A percentile compares a stretch with the other conserved stretches of the same genome.
phyloP scores from a whole-genome alignment of 495 filamentous ascomycete genomes.

The Hypoxylon rickii region DNA sequence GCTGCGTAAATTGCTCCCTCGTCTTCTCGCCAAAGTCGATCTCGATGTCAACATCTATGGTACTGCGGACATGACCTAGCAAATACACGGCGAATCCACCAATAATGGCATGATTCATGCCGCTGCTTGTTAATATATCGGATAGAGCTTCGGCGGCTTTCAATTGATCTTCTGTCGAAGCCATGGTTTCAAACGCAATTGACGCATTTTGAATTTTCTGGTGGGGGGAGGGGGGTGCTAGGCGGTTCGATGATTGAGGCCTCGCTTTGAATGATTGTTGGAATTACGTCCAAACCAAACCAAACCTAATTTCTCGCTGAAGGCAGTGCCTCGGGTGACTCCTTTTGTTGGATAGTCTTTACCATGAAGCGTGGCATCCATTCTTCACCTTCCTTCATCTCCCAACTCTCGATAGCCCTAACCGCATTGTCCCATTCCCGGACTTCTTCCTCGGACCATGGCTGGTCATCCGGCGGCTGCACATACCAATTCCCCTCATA shows the following conservation, averaged over 20 bases:
- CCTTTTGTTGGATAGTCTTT: not conserved
- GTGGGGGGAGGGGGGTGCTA: too few relatives aligned
- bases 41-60: not conserved
- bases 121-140: not conserved
- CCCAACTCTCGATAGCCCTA: not conserved
- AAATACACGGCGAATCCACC: not conserved
- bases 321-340: conserved; percentile 3
- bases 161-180: not conserved
- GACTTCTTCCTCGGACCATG: conserved; percentile 3
- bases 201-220: too few relatives aligned
- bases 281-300: not conserved
- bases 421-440: conserved; percentile 9
- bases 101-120: not conserved
- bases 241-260: too few relatives aligned
- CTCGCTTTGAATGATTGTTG: too few relatives aligned
- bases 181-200: not conserved
- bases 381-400: conserved; percentile 13
- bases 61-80: not conserved
- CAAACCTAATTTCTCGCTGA: not conserved
- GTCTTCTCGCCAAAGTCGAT: not conserved
- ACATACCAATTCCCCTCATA: conserved; percentile 9
- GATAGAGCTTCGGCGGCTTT: not conserved
- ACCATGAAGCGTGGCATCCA: conserved; percentile 7
- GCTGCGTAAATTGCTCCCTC: not conserved
- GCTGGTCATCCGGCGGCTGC: conserved; percentile 6